Evolutionary conservation across 2,329 filamentous ascomycete genomes (phyloP), one percentile per base, ranked within the genome.

Genomic region (Stagonosporopsis rhizophila): DNA sequence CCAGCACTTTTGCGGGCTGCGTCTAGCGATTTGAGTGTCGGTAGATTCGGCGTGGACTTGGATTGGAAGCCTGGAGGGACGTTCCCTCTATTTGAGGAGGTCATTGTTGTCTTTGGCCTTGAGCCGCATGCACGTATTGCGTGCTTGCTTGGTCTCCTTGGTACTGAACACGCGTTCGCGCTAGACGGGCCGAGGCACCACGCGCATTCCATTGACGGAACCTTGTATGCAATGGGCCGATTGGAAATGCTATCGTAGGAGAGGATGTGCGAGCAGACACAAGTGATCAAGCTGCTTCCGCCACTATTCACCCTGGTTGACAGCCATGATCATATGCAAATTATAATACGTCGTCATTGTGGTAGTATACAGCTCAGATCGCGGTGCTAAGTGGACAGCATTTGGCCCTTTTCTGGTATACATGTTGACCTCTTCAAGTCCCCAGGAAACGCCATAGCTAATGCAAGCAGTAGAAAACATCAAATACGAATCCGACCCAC

Each of bases 41-140:
- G 75, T 2, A 81, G 69, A 52, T 81, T 80, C 5, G 80, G 80
- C 2, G 79, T 81, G 0, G 79, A 81, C 52, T 77, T 77, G 30
- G 79, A 81, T 51, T 79, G 78, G 52, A 79, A 71, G 22, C 75
- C 76, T n/a, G 68, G 44, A 22, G 77, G 77, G 2, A 76, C 64
- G 4, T 65, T 59, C n/a, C 58, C 65, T 39, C 78, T 23, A 15
- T 34, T 47, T 28, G 53, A 32, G 15, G 47, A 39, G 1, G 19
- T 23, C 53, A 79, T 76, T 79, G 66, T 64, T 55, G 67, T 67
- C 45, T 47, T 52, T n/a, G 27, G 44, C 19, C 32, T 39, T 40
- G 59, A 50, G 53, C 48, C 51, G 47, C 46, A 62, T 60, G 59
- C 52, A 52, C 20, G 41, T 44, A 49, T 64, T 60, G 61, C 64